A percentile compares a stretch with the other conserved stretches of the same genome.
Evolutionary conservation across 1,284 basidiomycete genomes (phyloP).

Genomic region (Ceratobasidium theobromae): DNA sequence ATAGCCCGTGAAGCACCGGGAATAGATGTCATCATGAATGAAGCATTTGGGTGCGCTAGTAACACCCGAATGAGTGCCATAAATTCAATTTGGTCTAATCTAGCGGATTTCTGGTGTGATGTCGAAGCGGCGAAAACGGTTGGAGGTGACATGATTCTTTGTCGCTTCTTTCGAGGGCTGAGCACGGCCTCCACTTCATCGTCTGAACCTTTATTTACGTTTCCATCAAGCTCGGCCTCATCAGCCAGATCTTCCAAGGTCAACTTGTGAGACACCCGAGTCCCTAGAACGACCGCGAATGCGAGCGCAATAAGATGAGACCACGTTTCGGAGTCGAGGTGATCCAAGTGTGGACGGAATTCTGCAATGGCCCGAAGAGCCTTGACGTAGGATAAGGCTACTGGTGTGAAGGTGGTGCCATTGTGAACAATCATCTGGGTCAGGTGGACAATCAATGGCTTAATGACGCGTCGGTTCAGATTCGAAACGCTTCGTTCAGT

Average conservation of each 20-base stretch:
- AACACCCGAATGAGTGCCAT: constrained; percentile 67
- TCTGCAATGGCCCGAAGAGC: constrained; percentile 64
- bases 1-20: constrained; percentile 51
- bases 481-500: constrained; percentile 58
- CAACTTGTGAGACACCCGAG: constrained; percentile 49
- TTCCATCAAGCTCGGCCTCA: constrained; percentile 27
- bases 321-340: constrained; percentile 70
- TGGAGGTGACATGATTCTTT: constrained; percentile 39
- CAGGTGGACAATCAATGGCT: constrained; percentile 66
- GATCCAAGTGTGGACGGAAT: constrained; percentile 76
- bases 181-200: constrained; percentile 42
- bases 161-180: constrained; percentile 35
- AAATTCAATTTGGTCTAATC: constrained; percentile 69
- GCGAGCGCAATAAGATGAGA: constrained; percentile 63
- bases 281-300: constrained; percentile 75
- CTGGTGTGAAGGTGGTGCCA: constrained; percentile 58
- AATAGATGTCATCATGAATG: constrained; percentile 37
- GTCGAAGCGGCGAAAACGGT: background rate
- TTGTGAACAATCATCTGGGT: constrained; percentile 60
- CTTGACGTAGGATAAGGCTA: constrained; percentile 82
- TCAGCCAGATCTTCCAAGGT: constrained; percentile 36
- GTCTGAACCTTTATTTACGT: constrained; percentile 46
- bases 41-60: constrained; percentile 44
- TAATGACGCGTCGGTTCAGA: constrained; percentile 57
- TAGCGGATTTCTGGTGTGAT: constrained; percentile 43